Percentiles rank a stretch among this genome's conserved stretches.
Conservation (phyloP, 2,329 filamentous ascomycete genomes). For the Stagonosporopsis vannaccii region DNA sequence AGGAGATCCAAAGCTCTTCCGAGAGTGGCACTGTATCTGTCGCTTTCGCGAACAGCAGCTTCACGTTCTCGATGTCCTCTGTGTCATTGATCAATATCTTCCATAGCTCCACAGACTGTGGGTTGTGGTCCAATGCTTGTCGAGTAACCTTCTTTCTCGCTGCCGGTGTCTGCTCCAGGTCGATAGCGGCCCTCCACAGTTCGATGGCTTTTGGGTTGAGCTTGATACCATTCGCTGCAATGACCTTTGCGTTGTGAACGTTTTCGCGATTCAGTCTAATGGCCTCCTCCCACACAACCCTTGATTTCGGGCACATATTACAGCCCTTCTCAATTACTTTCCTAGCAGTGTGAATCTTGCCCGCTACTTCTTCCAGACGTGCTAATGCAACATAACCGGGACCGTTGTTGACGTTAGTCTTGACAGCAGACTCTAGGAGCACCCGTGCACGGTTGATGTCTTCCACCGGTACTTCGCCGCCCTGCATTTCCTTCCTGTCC, state of each 20-base stretch:
- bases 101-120: conserved; percentile 96
- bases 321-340: conserved; percentile 89
- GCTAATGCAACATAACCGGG: conserved; percentile 96
- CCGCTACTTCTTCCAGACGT: conserved; percentile 88
- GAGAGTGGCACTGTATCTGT: conserved; percentile 94
- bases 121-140: conserved; percentile 89
- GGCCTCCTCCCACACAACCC: conserved; percentile 95
- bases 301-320: conserved; percentile 88
- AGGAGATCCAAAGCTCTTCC: conserved; percentile 92
- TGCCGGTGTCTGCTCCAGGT: conserved; percentile 79
- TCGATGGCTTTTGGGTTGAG: conserved; percentile 87
- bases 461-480: conserved; percentile 78
- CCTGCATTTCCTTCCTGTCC: conserved; percentile 79
- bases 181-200: conserved; percentile 95
- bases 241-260: conserved; percentile 91
- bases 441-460: conserved; percentile 94
- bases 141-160: conserved; percentile 93
- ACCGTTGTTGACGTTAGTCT: conserved; percentile 93
- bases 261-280: conserved; percentile 82
- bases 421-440: conserved; percentile 94
- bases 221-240: conserved; percentile 91
- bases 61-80: conserved; percentile 86
- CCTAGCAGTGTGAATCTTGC: conserved; percentile 87
- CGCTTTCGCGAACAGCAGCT: conserved; percentile 88
- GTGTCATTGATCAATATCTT: conserved; percentile 97